These are phyloP conservation scores for Rhexocercosporidium sp. DNA, from an alignment of 2,329 filamentous ascomycete genomes.

Conservation along the genomic window DNA sequence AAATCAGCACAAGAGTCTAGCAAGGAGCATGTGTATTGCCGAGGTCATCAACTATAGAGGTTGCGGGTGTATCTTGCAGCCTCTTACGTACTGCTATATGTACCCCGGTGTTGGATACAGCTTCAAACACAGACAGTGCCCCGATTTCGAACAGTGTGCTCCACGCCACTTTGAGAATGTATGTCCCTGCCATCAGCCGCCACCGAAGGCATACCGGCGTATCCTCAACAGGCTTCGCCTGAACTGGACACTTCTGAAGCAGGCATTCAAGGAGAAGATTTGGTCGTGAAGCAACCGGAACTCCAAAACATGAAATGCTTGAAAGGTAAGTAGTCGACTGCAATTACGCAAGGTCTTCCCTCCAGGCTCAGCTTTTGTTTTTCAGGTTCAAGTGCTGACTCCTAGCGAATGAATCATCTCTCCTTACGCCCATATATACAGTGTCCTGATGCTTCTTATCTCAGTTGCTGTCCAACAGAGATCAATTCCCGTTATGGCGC, in stretches of 20 bases:
- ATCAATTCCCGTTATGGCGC: too few species aligned
- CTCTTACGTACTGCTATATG: background rate
- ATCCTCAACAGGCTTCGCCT: background rate
- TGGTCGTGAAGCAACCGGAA: background rate
- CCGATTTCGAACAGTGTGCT: background rate
- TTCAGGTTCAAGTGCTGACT: too few species aligned
- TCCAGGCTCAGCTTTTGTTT: too few species aligned
- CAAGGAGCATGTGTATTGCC: background rate
- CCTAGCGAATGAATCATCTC: too few species aligned
- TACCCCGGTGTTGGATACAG: background rate
- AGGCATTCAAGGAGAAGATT: background rate
- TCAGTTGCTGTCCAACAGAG: too few species aligned
- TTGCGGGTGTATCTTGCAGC: background rate
- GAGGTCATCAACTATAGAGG: slow-evolving; percentile 1
- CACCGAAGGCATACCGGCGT: background rate
- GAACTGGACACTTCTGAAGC: background rate
- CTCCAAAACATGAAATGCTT: background rate
- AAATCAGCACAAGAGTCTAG: too few species aligned
- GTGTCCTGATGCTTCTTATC: too few species aligned
- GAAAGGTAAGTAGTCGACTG: background rate
- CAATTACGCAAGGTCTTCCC: too few species aligned
- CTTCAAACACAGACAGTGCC: background rate
- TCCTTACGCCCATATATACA: too few species aligned
- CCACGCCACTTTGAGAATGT: background rate
- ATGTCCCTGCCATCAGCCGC: background rate